Evolutionary conservation across 345 rosid species (phyloP).

Genomic region (Syzygium jambos): DNA sequence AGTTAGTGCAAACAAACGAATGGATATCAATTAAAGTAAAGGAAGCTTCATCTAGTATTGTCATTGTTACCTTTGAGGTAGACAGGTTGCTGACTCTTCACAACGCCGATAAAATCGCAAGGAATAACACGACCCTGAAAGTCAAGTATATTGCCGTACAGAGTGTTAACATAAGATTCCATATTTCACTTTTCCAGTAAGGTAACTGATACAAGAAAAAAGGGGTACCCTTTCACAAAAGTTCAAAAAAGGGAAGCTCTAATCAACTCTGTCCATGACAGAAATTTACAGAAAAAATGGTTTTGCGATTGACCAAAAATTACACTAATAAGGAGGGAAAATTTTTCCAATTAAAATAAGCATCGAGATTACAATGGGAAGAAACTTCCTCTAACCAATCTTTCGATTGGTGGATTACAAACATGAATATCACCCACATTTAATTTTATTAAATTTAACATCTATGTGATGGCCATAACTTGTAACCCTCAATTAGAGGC

Average conservation of each 20-base stretch:
- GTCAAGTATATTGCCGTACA: constrained; percentile 3
- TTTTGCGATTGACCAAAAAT: background rate
- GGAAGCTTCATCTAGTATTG: background rate
- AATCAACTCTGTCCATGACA: background rate
- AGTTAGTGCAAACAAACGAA: background rate
- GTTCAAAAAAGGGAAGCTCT: background rate
- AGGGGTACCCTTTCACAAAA: background rate
- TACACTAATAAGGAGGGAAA: background rate
- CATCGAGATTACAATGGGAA: background rate
- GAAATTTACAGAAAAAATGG: background rate
- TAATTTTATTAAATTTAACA: background rate
- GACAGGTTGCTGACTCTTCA: constrained; percentile 93
- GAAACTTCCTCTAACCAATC: background rate
- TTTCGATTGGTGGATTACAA: background rate
- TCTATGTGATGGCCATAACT: background rate
- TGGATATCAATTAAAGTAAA: background rate
- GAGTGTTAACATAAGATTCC: background rate
- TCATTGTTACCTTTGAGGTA: constrained; percentile 56
- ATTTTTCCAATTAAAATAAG: background rate
- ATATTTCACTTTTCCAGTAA: background rate
- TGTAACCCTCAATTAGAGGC: background rate
- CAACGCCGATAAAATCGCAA: constrained; percentile 83
- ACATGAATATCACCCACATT: background rate
- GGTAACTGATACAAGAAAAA: background rate
- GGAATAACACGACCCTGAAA: constrained; percentile 89